These are phyloP conservation scores for Tephrocybe sp. DNA, from an alignment of 768 basidiomycete species.

Conservation along the genomic window DNA sequence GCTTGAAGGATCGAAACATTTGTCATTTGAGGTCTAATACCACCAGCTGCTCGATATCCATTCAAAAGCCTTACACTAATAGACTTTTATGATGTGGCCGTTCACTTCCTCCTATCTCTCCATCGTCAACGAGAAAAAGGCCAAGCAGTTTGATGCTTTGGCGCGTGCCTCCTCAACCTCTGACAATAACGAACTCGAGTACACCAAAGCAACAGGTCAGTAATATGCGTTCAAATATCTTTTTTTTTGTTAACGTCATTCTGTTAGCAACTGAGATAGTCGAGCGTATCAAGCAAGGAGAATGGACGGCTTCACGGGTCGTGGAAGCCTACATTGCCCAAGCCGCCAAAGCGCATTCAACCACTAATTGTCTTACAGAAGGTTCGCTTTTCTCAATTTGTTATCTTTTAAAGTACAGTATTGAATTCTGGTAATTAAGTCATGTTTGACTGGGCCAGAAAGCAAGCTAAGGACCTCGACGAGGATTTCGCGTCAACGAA, in stretches of 20 bases:
- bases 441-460: constrained; percentile 65
- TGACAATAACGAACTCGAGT: constrained; percentile 33
- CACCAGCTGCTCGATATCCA: too few relatives aligned
- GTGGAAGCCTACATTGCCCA: constrained; percentile 61
- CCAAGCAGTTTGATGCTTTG: constrained; percentile 35
- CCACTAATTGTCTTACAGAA: constrained; percentile 81
- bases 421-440: constrained; percentile 44
- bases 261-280: constrained; percentile 48
- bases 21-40: too few relatives aligned
- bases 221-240: constrained; percentile 1
- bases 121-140: constrained; percentile 37
- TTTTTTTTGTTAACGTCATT: background rate
- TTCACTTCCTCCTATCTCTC: constrained; percentile 31
- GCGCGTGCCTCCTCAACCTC: constrained; percentile 9
- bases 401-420: background rate
- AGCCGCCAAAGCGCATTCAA: constrained; percentile 58
- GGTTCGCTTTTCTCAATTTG: constrained; percentile 35
- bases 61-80: too few relatives aligned
- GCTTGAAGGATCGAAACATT: too few relatives aligned
- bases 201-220: constrained; percentile 54
- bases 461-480: constrained; percentile 66
- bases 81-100: too few relatives aligned
- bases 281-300: constrained; percentile 38
- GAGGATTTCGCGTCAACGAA: constrained; percentile 58
- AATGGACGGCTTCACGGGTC: constrained; percentile 54